Evolutionary conservation across 1,284 basidiomycete genomes (phyloP).

Genomic region (Puccinia polysora): DNA sequence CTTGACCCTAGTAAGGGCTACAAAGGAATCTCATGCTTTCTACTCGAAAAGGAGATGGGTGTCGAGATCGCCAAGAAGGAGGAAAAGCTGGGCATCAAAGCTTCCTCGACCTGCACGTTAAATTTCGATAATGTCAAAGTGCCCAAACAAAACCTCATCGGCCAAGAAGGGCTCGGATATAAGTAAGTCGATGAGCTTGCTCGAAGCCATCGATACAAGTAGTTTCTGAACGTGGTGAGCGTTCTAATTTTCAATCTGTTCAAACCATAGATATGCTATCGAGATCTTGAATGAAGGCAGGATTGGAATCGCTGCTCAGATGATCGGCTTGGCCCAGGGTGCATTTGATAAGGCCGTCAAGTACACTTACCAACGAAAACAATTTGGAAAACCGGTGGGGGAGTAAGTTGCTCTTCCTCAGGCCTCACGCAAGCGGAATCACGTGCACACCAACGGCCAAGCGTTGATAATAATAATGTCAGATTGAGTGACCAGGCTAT

Average conservation of each 20-base stretch:
- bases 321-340: constrained; percentile 87
- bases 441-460: too few relatives aligned
- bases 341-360: constrained; percentile 88
- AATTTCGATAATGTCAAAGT: constrained; percentile 93
- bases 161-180: constrained; percentile 89
- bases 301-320: constrained; percentile 85
- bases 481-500: neutral
- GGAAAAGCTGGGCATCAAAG: constrained; percentile 92
- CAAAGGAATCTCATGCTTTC: constrained; percentile 98
- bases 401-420: too few relatives aligned
- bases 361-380: constrained; percentile 86
- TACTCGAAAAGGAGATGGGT: constrained; percentile 93
- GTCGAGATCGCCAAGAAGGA: constrained; percentile 98
- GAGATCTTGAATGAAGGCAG: constrained; percentile 97
- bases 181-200: constrained; percentile 59
- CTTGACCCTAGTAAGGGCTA: constrained; percentile 92
- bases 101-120: constrained; percentile 93
- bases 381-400: constrained; percentile 88
- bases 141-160: constrained; percentile 87
- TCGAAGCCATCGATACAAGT: constrained; percentile 7
- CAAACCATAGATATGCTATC: constrained; percentile 66
- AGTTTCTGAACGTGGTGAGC: too few relatives aligned
- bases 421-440: too few relatives aligned
- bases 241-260: too few relatives aligned
- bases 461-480: neutral